phyloP scores from a whole-genome alignment of 306 rosid genomes.

The Acacia acuminata region DNA sequence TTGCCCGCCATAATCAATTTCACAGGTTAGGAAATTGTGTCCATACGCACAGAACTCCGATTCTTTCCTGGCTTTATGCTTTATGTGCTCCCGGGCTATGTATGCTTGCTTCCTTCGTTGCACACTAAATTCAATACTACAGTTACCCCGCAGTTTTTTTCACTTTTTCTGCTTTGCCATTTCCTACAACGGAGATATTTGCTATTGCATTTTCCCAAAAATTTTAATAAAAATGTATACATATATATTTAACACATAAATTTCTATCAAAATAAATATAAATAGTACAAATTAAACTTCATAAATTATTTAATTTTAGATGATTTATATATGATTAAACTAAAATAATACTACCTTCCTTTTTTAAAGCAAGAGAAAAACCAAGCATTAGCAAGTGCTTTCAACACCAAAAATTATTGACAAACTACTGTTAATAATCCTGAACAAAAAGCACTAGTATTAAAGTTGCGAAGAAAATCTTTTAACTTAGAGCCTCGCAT shows the following conservation, averaged over 20 bases:
- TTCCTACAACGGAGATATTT: neutral
- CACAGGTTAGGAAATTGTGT: constrained; percentile 24
- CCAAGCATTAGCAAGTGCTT: neutral
- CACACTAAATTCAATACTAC: too few species aligned
- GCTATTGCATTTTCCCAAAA: neutral
- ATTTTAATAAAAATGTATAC: neutral
- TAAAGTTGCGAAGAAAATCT: neutral
- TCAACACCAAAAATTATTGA: too few species aligned
- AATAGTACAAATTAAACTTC: too few species aligned
- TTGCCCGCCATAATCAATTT: neutral
- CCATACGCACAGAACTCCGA: constrained; percentile 4
- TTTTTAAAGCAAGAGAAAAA: too few species aligned
- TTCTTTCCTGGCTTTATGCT: neutral
- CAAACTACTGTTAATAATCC: neutral
- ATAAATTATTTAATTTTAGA: too few species aligned
- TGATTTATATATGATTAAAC: neutral
- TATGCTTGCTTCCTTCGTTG: neutral
- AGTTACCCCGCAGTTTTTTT: neutral
- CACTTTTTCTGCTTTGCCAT: neutral
- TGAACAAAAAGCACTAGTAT: neutral
- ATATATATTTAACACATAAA: too few species aligned
- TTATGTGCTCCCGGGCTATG: neutral
- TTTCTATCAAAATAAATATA: too few species aligned
- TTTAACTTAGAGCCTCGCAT: neutral
- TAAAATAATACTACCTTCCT: neutral